Evolutionary conservation across 495 filamentous ascomycete species (phyloP), one percentile per base, ranked within the genome.

Genomic region (Chaetomium tenue): DNA sequence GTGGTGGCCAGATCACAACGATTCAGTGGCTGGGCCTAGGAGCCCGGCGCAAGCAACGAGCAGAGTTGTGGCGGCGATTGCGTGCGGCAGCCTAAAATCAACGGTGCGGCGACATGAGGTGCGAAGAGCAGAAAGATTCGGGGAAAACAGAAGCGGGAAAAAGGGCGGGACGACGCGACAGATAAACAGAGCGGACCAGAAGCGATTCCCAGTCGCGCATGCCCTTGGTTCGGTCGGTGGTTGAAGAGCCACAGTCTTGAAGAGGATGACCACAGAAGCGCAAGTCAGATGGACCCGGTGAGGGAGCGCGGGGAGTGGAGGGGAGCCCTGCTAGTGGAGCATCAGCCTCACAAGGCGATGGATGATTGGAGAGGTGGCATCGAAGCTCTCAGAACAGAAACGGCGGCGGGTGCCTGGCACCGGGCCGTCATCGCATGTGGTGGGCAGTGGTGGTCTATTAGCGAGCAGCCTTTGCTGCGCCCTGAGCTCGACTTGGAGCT

Each of bases 231-330:
- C 56, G 63, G 60, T 42, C n/a, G n/a, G n/a, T n/a, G n/a, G 55
- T 42, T 46, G 52, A 69, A 40, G 28, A 42, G 66, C 60, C 67
- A 69, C 70, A 44, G 47, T 66, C 53, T n/a, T 26, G 44, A 63
- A 54, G 61, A 63, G 66, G 63, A 71, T 72, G 70, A 74, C 69
- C 71, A 63, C 50, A 67, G 59, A 60, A 66, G 66, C 64, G 55
- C 62, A 51, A 64, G 75, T 77, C 75, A 77, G 75, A 77, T 76
- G 75, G 62, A 58, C 73, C 60, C 60, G 66, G 69, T 69, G 64
- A 70, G 64, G 62, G 61, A 25, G 66, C 60, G 67, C 44, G 63
- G 68, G 60, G 63, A 48, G 57, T 65, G 55, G 55, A 66, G 63
- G 63, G 33, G 68, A 62, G 71, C 68, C 75, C 72, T 71, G 74